These are phyloP conservation scores for Monilinia vaccinii-corymbosi DNA, from an alignment of 2,329 filamentous ascomycete species.

Conservation along the genomic window DNA sequence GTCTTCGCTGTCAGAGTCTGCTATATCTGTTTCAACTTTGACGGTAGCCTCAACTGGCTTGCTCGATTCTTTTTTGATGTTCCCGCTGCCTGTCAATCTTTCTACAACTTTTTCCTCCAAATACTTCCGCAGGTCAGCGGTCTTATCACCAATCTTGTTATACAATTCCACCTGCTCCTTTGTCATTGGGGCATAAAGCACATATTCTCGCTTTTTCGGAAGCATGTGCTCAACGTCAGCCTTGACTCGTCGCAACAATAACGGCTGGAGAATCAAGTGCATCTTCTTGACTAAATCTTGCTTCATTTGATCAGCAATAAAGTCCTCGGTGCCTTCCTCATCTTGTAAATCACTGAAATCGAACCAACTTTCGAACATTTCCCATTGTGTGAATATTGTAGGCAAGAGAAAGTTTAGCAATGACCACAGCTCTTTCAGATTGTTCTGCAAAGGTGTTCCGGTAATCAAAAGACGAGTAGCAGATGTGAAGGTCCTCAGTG, in stretches of 20 bases:
- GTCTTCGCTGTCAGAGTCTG: conserved; percentile 25
- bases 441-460: conserved; percentile 91
- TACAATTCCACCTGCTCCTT: conserved; percentile 88
- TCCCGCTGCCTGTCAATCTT: conserved; percentile 43
- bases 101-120: conserved; percentile 72
- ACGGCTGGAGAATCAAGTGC: conserved; percentile 85
- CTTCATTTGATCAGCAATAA: conserved; percentile 70
- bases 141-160: conserved; percentile 50
- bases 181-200: conserved; percentile 87
- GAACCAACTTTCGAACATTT: conserved; percentile 92
- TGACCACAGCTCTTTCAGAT: conserved; percentile 90
- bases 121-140: conserved; percentile 58
- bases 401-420: conserved; percentile 88
- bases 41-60: conserved; percentile 10
- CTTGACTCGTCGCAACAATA: conserved; percentile 81
- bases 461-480: conserved; percentile 89
- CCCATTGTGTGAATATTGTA: conserved; percentile 85
- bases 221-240: conserved; percentile 83
- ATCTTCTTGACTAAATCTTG: conserved; percentile 77
- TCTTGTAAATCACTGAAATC: conserved; percentile 91
- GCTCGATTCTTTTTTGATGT: conserved; percentile 32
- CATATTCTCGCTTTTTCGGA: conserved; percentile 95
- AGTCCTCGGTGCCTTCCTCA: conserved; percentile 66
- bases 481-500: conserved; percentile 79
- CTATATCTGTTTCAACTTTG: conserved; percentile 11